Evolutionary conservation across 2,329 filamentous ascomycete species (phyloP).

Genomic region (Trichoderma arundinaceum): DNA sequence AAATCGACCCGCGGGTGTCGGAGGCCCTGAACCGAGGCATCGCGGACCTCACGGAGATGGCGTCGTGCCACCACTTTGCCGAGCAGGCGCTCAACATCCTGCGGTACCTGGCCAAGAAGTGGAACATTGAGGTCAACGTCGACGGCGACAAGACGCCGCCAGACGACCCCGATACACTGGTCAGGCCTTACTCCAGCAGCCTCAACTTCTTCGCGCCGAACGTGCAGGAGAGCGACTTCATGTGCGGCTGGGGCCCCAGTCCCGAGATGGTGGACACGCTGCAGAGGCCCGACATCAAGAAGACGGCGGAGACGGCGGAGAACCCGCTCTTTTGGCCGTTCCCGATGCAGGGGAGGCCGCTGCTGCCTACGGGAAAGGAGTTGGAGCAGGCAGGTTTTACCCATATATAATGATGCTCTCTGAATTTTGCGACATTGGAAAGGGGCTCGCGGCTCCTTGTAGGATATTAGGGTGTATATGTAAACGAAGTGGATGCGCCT

Average conservation of each 20-base stretch:
- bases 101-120: constrained; percentile 62
- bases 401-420: constrained; percentile 40
- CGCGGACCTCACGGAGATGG: constrained; percentile 64
- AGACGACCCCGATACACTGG: constrained; percentile 49
- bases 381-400: constrained; percentile 60
- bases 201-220: constrained; percentile 64
- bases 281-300: constrained; percentile 34
- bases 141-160: constrained; percentile 39
- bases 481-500: constrained; percentile 25
- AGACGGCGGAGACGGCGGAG: constrained; percentile 49
- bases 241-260: constrained; percentile 52
- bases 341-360: constrained; percentile 63
- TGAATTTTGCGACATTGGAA: background rate
- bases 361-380: constrained; percentile 54
- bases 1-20: constrained; percentile 48
- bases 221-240: constrained; percentile 54
- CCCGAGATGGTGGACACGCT: constrained; percentile 33
- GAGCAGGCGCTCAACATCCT: constrained; percentile 66
- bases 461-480: constrained; percentile 1
- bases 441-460: background rate
- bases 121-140: constrained; percentile 61
- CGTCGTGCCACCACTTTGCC: constrained; percentile 64
- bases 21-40: constrained; percentile 60
- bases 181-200: constrained; percentile 56
- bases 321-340: constrained; percentile 67